A percentile compares a stretch with the other conserved stretches of the same genome.
These are phyloP conservation scores for Noccaea bulbosa DNA, from an alignment of 345 rosid species.

Conservation along the genomic window DNA sequence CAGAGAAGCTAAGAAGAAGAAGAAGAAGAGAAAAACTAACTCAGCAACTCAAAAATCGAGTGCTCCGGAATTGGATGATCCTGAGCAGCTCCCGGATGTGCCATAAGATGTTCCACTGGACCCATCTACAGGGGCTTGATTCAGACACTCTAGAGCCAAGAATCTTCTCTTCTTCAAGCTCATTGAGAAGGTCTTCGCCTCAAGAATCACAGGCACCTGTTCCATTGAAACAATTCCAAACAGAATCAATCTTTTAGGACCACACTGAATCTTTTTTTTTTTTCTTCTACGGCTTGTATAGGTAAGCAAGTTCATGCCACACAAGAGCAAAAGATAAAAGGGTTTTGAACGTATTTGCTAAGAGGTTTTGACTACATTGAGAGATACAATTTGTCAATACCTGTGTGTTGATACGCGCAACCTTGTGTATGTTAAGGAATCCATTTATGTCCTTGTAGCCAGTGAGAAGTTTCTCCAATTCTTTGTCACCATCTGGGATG, in stretches of 20 bases:
- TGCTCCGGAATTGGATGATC: slow-evolving; percentile 60
- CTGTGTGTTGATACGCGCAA: slow-evolving; percentile 83
- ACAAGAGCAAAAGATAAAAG: background rate
- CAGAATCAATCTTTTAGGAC: slow-evolving; percentile 2
- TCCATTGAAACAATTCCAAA: slow-evolving; percentile 18
- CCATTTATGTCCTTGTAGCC: slow-evolving; percentile 97
- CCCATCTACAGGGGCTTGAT: slow-evolving; percentile 95
- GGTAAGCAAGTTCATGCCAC: slow-evolving; percentile 8
- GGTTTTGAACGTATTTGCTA: background rate
- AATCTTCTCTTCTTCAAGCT: slow-evolving; percentile 80
- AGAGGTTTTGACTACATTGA: background rate
- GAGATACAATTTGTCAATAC: slow-evolving; percentile 42
- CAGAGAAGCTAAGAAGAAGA: slow-evolving; percentile 8
- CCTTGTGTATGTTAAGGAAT: slow-evolving; percentile 81
- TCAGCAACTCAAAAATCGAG: slow-evolving; percentile 64
- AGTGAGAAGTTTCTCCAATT: slow-evolving; percentile 74
- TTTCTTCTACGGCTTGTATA: background rate
- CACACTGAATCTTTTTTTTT: background rate
- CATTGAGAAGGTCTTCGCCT: slow-evolving; percentile 83
- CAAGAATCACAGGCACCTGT: slow-evolving; percentile 84
- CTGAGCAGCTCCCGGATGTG: slow-evolving; percentile 66
- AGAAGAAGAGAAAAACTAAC: slow-evolving; percentile 24
- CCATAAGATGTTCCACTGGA: slow-evolving; percentile 86
- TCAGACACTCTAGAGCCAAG: slow-evolving; percentile 79
- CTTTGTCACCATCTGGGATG: slow-evolving; percentile 88